These are phyloP conservation scores for Nicotiana paniculata DNA, from an alignment of 257 asterid species.

Conservation along the genomic window DNA sequence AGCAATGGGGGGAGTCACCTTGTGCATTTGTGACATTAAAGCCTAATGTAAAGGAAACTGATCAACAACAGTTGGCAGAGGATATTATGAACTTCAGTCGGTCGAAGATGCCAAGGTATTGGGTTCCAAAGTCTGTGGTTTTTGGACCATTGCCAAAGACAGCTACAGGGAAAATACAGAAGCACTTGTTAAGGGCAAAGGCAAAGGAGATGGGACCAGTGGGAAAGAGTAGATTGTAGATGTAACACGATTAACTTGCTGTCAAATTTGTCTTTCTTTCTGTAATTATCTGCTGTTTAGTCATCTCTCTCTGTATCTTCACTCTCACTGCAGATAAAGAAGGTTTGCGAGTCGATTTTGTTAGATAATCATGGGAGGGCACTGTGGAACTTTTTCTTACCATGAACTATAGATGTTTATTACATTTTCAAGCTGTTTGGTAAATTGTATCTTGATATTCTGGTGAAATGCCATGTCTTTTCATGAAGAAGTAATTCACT, in stretches of 20 bases:
- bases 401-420: background rate
- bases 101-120: constrained; percentile 72
- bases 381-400: background rate
- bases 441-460: background rate
- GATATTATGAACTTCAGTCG: constrained; percentile 75
- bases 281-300: background rate
- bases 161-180: constrained; percentile 95
- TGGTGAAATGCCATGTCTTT: background rate
- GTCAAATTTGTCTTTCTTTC: background rate
- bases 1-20: constrained; percentile 93
- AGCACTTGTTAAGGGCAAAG: constrained; percentile 74
- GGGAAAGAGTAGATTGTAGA: constrained; percentile 57
- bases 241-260: background rate
- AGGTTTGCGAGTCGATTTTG: background rate
- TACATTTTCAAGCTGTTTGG: background rate
- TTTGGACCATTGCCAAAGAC: constrained; percentile 92
- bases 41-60: constrained; percentile 31
- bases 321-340: background rate
- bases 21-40: constrained; percentile 88
- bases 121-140: constrained; percentile 83
- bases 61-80: constrained; percentile 39
- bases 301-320: background rate
- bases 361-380: background rate
- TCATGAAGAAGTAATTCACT: background rate
- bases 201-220: constrained; percentile 87